Evolutionary conservation across 805 yeast species (phyloP).

Genomic region (Wickerhamiella cacticola): DNA sequence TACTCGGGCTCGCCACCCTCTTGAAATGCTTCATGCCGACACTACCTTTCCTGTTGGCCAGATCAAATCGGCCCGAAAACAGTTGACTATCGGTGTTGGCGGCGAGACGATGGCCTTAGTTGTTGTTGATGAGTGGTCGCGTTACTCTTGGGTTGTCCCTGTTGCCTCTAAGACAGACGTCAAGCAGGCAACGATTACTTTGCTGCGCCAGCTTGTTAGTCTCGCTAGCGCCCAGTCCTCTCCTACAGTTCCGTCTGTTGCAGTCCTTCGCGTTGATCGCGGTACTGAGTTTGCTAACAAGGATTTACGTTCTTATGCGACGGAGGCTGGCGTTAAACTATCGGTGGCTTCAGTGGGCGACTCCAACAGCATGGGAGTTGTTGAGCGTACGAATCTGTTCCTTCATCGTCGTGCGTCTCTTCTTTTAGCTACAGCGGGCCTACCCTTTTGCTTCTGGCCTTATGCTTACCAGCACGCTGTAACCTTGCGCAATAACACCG

Average conservation of each 20-base stretch:
- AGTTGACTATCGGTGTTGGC: neutral
- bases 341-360: neutral
- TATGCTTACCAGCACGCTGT: neutral
- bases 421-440: neutral
- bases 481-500: neutral
- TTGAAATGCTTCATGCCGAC: neutral
- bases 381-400: neutral
- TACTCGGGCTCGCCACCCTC: neutral
- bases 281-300: neutral
- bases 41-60: neutral
- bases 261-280: neutral
- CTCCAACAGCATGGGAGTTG: neutral
- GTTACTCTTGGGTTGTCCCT: neutral
- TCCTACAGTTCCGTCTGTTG: neutral
- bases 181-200: neutral
- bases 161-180: neutral
- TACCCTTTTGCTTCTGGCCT: neutral
- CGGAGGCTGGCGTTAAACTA: neutral
- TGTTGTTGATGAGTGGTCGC: neutral
- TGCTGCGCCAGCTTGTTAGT: neutral
- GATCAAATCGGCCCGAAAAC: neutral
- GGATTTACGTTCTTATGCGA: neutral
- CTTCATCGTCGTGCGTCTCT: neutral
- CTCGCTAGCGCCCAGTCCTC: neutral
- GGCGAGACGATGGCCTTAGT: neutral